Evolutionary conservation across 345 rosid genomes (phyloP).

Genomic region (Atalantia buxifolia): DNA sequence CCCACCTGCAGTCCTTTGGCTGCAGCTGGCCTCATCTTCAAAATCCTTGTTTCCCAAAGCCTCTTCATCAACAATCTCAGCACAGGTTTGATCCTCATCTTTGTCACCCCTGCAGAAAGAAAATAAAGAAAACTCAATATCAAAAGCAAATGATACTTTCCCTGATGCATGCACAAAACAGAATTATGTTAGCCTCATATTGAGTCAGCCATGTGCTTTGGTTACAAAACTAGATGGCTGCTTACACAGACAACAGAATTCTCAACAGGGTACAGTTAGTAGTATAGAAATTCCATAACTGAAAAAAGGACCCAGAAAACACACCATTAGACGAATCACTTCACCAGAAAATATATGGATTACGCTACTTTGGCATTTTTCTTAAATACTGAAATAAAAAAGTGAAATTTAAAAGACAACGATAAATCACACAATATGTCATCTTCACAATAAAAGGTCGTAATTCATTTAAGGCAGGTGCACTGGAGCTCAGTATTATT

Average conservation of each 20-base stretch:
- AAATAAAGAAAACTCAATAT: not conserved
- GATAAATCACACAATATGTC: not conserved
- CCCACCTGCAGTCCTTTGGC: conserved; percentile 10
- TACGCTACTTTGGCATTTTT: not conserved
- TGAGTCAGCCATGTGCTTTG: not conserved
- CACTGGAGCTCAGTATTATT: too few relatives aligned
- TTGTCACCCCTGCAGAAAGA: conserved; percentile 44
- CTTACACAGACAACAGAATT: not conserved
- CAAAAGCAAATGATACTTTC: not conserved
- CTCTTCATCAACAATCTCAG: conserved; percentile 37
- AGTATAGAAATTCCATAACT: not conserved
- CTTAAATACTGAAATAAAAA: not conserved
- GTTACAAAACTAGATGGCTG: not conserved
- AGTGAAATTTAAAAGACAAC: too few relatives aligned
- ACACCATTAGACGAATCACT: not conserved
- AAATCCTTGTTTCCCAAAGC: conserved; percentile 34
- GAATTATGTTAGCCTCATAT: too few relatives aligned
- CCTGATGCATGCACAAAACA: not conserved
- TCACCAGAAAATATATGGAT: not conserved
- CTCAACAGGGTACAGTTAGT: not conserved
- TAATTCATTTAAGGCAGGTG: too few relatives aligned
- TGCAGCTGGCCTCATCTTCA: conserved; percentile 34
- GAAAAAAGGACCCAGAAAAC: not conserved
- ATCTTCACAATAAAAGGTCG: not conserved
- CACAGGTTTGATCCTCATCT: conserved; percentile 29